Base-by-base conservation (phyloP, 495 filamentous ascomycete genomes). In the Aspergillus leporis region DNA sequence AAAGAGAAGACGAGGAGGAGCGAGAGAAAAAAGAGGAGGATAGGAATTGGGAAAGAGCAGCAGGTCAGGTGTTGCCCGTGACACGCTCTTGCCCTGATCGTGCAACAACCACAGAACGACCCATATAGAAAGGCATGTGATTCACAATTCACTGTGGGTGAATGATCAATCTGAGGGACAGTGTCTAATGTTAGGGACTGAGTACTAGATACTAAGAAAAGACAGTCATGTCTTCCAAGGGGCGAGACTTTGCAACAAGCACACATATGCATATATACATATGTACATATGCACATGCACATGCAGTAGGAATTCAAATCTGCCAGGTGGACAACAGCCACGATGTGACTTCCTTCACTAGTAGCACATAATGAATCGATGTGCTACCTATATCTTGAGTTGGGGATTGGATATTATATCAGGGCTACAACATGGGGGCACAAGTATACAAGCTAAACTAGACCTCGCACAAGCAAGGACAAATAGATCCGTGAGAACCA, bases 41-140 rank as follows among this genome's bases (percentile, higher is more conserved):
- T 22, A 34, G 32, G 51, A 28, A 21, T 47, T 18, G 47, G 50
- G 40, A 43, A 16, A 22, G n/a, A 47, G 34, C 7, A 36, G 40
- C 18, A 34, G n/a, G 55, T 53, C 51, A 56, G 46, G 64, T 61
- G 63, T 59, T 51, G 55, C 53, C 7, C 34, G 19, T 52, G 19
- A 34, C 49, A 28, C 25, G 3, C 3, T 28, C 25, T 28, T 28
- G 6, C 25, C 25, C 25, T 28, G 25, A 28, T 28, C 25, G 25
- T 28, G 25, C 25, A 28, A 28, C 6, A 3, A 6, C 3, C 25
- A 28, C 25, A 28, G 25, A 28, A 28, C 25, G 25, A 3, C 25
- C 6, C 3, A 3, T 3, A 28, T 3, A 28, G 25, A 6, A 28
- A 28, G 25, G 25, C 25, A 28, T 36, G 32, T 36, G 8, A 36